Conservation (phyloP, 2,329 filamentous ascomycete species). For the Pezizomycotina sp. region DNA sequence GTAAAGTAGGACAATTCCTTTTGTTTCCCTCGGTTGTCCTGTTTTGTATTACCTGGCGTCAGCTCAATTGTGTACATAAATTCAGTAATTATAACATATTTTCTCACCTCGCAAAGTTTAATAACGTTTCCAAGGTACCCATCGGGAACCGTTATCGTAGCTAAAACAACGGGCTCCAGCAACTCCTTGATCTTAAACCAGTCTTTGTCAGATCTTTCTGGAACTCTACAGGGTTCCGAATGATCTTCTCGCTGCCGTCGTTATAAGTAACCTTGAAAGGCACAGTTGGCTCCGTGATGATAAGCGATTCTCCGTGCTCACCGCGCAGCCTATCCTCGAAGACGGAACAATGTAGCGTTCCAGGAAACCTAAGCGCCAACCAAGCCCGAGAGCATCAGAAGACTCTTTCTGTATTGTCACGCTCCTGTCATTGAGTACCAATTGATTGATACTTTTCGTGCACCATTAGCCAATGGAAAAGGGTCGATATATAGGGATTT, state of each 20-base stretch:
- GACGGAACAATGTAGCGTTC: constrained; percentile 96
- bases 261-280: constrained; percentile 72
- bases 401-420: constrained; percentile 88
- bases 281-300: constrained; percentile 90
- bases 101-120: constrained; percentile 59
- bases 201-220: constrained; percentile 51
- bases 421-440: constrained; percentile 86
- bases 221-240: constrained; percentile 77
- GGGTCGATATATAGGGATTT: neutral
- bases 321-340: constrained; percentile 90
- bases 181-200: constrained; percentile 43
- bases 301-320: constrained; percentile 86
- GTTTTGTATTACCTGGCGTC: neutral
- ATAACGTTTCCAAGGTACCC: constrained; percentile 91
- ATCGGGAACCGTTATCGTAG: constrained; percentile 67
- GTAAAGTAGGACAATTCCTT: constrained; percentile 82
- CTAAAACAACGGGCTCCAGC: constrained; percentile 58
- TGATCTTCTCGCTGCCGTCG: constrained; percentile 59
- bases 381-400: constrained; percentile 80
- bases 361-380: constrained; percentile 90
- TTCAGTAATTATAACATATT: neutral
- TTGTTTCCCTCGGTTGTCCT: constrained; percentile 66
- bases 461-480: no score
- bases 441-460: constrained; percentile 72
- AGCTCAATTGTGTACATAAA: neutral